Base-by-base conservation (phyloP, 192 early-diverging fungal species). In the Diversispora eburnea region DNA sequence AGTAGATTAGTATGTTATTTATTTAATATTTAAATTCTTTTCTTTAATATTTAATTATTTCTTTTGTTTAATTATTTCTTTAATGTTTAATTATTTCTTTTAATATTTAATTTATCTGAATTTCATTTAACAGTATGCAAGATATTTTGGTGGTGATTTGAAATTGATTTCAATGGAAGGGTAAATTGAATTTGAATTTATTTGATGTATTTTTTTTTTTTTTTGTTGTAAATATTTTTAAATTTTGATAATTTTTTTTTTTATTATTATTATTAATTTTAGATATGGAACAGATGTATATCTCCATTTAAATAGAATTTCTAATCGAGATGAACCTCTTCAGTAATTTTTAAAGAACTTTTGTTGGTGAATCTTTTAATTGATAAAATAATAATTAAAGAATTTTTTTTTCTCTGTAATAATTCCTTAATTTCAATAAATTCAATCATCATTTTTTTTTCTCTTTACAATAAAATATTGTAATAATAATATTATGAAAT, bases 111-210 rank as follows among this genome's bases (percentile, higher is more conserved):
- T 12, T 41, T 9, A 22, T 10, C 3, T 59, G 10, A 59, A 25
- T 60, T 25, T 42, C 25, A 39, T 12, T 17, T 1, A 54, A 54
- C 22, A 69, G 65, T 98, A 98, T 82, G 92, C 96, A 5, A 89
- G 95, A 39, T 98, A 98, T 78, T 97, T 96, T 87, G 96, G 96
- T 70, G 96, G 96, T 62, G 94, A 98, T 79, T 81, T 98, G 72
- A 89, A 91, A 77, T 83, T 96, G 58, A 94, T 95, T 59, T 93
- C 91, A 49, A 96, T 97, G 95, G 96, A 96, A 81, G 95, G 95
- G 76, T 92, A 84, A 77, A 33, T 33, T 33, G 25, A 33, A 33
- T 1, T 33, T 33, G 25, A 33, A 2, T 33, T 33, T 33, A 33
- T 33, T 33, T 77, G 25, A 15, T 46, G 22, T 43, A 20, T 71